Evolutionary conservation across 139 green algal genomes (phyloP).

Genomic region (Chlamydomonas incerta): DNA sequence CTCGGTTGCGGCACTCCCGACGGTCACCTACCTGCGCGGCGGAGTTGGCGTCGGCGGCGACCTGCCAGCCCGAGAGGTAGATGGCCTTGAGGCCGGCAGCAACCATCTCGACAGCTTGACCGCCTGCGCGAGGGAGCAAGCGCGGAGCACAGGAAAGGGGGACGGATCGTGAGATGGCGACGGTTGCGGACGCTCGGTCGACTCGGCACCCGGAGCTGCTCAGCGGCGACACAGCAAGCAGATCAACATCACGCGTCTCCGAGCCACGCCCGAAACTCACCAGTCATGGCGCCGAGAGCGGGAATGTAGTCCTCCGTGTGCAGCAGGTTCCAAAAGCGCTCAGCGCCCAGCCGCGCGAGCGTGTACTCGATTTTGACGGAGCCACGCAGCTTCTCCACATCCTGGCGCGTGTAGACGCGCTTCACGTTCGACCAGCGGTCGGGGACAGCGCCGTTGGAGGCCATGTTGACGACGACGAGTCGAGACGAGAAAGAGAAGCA

Average conservation of each 20-base stretch:
- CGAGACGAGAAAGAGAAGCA: no score
- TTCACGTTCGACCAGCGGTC: slow-evolving; percentile 59
- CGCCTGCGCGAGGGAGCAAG: slow-evolving; percentile 60
- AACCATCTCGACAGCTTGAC: slow-evolving; percentile 69
- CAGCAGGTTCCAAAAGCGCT: slow-evolving; percentile 84
- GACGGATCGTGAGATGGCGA: background rate
- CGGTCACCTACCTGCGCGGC: slow-evolving; percentile 45
- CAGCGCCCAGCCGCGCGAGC: slow-evolving; percentile 70
- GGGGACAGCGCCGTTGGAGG: slow-evolving; percentile 1
- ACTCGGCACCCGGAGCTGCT: no score
- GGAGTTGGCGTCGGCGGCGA: slow-evolving; percentile 84
- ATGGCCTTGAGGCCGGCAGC: slow-evolving; percentile 87
- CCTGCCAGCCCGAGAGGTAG: slow-evolving; percentile 93
- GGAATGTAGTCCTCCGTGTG: slow-evolving; percentile 78
- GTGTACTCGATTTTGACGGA: slow-evolving; percentile 80
- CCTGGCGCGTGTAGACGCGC: slow-evolving; percentile 62
- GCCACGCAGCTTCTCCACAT: slow-evolving; percentile 80
- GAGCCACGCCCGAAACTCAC: no score
- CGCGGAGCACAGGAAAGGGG: no score
- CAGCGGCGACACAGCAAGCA: no score
- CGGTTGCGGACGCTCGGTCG: no score
- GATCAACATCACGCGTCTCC: no score
- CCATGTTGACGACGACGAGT: background rate
- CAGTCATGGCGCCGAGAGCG: slow-evolving; percentile 81
- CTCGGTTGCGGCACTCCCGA: no score